Percentiles rank a stretch among this genome's conserved stretches.
Conservation (phyloP, 371 early-diverging fungal genomes). For the Parasitella parasitica region DNA sequence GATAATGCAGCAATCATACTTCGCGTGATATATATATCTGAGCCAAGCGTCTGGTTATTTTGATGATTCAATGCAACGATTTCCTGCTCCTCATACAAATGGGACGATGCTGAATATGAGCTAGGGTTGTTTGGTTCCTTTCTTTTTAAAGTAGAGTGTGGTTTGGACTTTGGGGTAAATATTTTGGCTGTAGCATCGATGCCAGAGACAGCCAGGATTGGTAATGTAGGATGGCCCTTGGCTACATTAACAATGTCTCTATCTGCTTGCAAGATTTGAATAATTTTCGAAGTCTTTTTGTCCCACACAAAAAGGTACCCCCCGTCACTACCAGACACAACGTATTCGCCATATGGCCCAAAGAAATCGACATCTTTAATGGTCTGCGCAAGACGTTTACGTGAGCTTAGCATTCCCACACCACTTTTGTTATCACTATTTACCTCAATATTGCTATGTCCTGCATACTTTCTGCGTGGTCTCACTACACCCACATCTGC, state of each 20-base stretch:
- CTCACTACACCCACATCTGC: slow-evolving; percentile 26
- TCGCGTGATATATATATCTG: slow-evolving; percentile 22
- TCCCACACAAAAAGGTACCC: slow-evolving; percentile 79
- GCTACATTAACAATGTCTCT: slow-evolving; percentile 63
- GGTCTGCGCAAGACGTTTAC: slow-evolving; percentile 36
- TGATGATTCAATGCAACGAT: slow-evolving; percentile 29
- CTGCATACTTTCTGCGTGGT: slow-evolving; percentile 29
- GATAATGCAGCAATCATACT: slow-evolving; percentile 28
- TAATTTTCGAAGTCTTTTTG: slow-evolving; percentile 56
- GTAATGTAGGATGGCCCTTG: slow-evolving; percentile 51
- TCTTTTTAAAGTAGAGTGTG: slow-evolving; percentile 23
- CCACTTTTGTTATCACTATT: no score
- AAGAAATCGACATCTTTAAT: slow-evolving; percentile 82
- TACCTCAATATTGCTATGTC: slow-evolving; percentile 39
- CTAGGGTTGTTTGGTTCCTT: slow-evolving; percentile 22
- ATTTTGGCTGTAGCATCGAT: slow-evolving; percentile 78
- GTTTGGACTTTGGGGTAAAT: slow-evolving; percentile 56
- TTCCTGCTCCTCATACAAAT: slow-evolving; percentile 30
- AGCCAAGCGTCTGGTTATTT: slow-evolving; percentile 7
- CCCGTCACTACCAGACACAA: slow-evolving; percentile 82
- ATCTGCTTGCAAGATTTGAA: slow-evolving; percentile 70
- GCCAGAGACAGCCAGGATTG: slow-evolving; percentile 59
- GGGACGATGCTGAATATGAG: slow-evolving; percentile 37
- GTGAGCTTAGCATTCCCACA: background rate
- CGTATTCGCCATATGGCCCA: slow-evolving; percentile 65